phyloP scores from a whole-genome alignment of 2,329 filamentous ascomycete species.

The Alternaria incomplexa region DNA sequence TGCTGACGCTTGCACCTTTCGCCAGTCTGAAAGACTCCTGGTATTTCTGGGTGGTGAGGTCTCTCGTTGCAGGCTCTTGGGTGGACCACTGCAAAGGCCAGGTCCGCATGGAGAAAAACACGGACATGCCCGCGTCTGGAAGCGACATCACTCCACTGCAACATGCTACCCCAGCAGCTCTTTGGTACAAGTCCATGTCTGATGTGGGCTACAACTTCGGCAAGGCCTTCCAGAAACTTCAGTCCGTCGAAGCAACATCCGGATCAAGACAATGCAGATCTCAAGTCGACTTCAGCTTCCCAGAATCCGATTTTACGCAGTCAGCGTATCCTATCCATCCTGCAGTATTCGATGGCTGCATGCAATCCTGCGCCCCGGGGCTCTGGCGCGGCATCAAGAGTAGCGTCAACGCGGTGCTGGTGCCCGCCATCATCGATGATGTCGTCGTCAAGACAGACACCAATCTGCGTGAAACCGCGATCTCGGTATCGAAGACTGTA shows the following conservation, averaged over 20 bases:
- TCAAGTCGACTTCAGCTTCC: slow-evolving; percentile 15
- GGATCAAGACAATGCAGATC: slow-evolving; percentile 7
- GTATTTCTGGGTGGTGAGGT: too few species aligned
- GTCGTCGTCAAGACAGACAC: background rate
- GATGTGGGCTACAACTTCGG: slow-evolving; percentile 25
- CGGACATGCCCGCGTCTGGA: background rate
- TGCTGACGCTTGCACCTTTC: background rate
- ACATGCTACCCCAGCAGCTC: background rate
- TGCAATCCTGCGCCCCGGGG: slow-evolving; percentile 30
- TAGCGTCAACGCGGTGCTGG: background rate
- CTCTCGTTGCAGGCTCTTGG: too few species aligned
- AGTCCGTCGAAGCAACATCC: slow-evolving; percentile 10
- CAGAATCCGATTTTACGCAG: slow-evolving; percentile 18
- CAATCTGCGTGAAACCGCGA: too few species aligned
- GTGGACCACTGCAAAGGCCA: too few species aligned
- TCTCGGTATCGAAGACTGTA: background rate
- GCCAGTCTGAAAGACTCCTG: background rate
- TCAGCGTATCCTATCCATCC: slow-evolving; percentile 38
- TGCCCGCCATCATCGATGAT: background rate
- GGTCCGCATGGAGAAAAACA: too few species aligned
- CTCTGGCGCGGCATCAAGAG: slow-evolving; percentile 11
- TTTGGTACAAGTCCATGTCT: slow-evolving; percentile 25
- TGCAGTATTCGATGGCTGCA: slow-evolving; percentile 33
- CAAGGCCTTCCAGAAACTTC: slow-evolving; percentile 18
- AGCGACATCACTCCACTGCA: slow-evolving; percentile 1